Base-by-base conservation (phyloP, 352 stramenopile genomes). In the Nothophytophthora sp. region DNA sequence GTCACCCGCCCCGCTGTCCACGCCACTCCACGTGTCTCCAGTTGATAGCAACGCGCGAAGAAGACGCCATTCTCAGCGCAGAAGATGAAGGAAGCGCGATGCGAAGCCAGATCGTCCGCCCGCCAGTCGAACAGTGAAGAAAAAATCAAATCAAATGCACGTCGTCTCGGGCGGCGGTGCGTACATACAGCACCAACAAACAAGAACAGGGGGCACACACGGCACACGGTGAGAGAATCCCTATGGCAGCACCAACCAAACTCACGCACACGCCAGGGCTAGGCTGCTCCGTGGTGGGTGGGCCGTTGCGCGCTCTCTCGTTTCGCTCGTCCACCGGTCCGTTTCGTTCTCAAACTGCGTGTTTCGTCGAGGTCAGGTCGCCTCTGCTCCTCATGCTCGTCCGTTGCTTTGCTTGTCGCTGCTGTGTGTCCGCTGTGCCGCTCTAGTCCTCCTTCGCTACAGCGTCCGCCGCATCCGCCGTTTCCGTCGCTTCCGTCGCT, bases 121-220 rank as follows among this genome's bases (percentile, higher is more conserved):
- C 47, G 43, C 51, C 51, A 62, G 18, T 56, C 36, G 44, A 66
- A 63, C 54, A 67, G 63, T 60, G 46, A 60, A 63, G 57, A 67
- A 67, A 66, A 73, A 64, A 43, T 36, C 66, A 70, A 63, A 44
- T 53, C 39, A 70, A 51, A 73, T 59, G 64, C 63, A 73, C 20
- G 60, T 58, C 30, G 35, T 62, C 52, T 69, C 54, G 58, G 38
- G 38, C 50, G 12, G 29, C 29, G 46, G 39, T 63, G 62, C 37
- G 47, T 44, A 42, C 33, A 60, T 54, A 63, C 60, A 70, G 50
- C 60, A 70, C 55, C 50, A 66, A 64, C 41, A 67, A 72, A 70
- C 50, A 70, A 69, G 44, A 66, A 70, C 49, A 70, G 43, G 43
- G 33, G 48, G 58, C 28, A 66, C 44, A 73, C 57, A 71, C 64